phyloP scores from a whole-genome alignment of 176 grass and related monocot genomes.

The Aechmea fasciata region DNA sequence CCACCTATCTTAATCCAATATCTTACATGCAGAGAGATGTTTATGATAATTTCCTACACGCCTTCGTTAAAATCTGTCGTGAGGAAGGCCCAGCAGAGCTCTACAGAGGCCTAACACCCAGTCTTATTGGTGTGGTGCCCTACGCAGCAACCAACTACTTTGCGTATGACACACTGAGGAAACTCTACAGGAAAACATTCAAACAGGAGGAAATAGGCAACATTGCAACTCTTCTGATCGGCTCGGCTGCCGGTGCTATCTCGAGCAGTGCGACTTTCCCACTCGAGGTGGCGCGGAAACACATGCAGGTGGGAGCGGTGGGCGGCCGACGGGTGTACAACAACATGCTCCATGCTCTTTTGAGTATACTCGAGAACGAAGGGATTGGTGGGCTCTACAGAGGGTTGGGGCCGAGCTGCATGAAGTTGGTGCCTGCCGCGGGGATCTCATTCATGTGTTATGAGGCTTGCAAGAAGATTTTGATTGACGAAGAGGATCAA shows the following conservation, averaged over 20 bases:
- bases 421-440: slow-evolving; percentile 77
- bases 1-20: slow-evolving; percentile 7
- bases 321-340: slow-evolving; percentile 59
- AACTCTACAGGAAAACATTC: slow-evolving; percentile 36
- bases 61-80: slow-evolving; percentile 58
- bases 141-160: slow-evolving; percentile 81
- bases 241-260: slow-evolving; percentile 58
- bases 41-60: slow-evolving; percentile 64
- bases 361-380: slow-evolving; percentile 57
- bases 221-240: slow-evolving; percentile 52
- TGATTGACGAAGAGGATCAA: slow-evolving; percentile 30
- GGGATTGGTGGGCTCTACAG: slow-evolving; percentile 56
- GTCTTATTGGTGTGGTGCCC: slow-evolving; percentile 75
- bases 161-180: slow-evolving; percentile 57
- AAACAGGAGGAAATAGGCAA: slow-evolving; percentile 33
- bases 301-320: slow-evolving; percentile 78
- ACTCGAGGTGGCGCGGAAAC: slow-evolving; percentile 83
- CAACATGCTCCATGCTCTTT: slow-evolving; percentile 61
- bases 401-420: slow-evolving; percentile 69
- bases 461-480: slow-evolving; percentile 70
- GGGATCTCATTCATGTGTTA: slow-evolving; percentile 97
- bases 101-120: slow-evolving; percentile 64
- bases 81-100: slow-evolving; percentile 59
- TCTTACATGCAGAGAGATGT: slow-evolving; percentile 49
- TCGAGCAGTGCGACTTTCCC: slow-evolving; percentile 82